These are phyloP conservation scores for Fragosphaeria purpurea DNA, from an alignment of 2,329 filamentous ascomycete genomes.

Conservation along the genomic window DNA sequence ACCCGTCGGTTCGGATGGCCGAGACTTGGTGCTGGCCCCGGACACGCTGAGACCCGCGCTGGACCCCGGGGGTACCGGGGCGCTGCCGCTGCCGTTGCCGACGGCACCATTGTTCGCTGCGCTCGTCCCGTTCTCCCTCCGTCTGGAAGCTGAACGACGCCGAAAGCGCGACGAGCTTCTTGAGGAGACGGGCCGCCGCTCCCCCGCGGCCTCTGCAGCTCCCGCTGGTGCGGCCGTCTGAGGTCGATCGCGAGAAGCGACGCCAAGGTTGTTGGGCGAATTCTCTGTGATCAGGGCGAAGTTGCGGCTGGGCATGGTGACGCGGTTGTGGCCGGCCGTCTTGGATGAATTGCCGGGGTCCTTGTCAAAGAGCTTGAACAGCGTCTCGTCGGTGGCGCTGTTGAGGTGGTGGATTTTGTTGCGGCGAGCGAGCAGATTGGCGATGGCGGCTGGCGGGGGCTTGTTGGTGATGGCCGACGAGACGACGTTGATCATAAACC, in stretches of 20 bases:
- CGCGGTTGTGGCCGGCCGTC: conserved; percentile 64
- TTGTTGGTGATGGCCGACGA: conserved; percentile 95
- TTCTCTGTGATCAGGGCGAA: conserved; percentile 89
- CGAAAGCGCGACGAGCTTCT: conserved; percentile 13
- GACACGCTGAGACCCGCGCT: conserved; percentile 12
- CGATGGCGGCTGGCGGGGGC: conserved; percentile 76
- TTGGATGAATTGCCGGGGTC: conserved; percentile 73
- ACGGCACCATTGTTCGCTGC: neutral
- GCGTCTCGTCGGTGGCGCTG: conserved; percentile 74
- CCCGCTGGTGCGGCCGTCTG: neutral
- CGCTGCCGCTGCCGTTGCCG: conserved; percentile 2
- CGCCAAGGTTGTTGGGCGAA: conserved; percentile 42
- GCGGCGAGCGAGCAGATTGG: conserved; percentile 79
- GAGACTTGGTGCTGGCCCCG: conserved; percentile 6
- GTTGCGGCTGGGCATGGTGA: conserved; percentile 87
- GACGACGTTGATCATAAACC: conserved; percentile 92
- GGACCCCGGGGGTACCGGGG: conserved; percentile 10
- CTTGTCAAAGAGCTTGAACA: conserved; percentile 84
- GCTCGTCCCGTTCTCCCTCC: conserved; percentile 6
- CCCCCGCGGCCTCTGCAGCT: conserved; percentile 23
- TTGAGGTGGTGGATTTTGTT: conserved; percentile 72
- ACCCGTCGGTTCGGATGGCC: conserved; percentile 16
- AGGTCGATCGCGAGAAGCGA: neutral
- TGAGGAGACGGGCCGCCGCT: conserved; percentile 39
- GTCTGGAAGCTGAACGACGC: conserved; percentile 7